Conservation (phyloP, 179 eudicot genomes). For the Beta corolliflora region DNA sequence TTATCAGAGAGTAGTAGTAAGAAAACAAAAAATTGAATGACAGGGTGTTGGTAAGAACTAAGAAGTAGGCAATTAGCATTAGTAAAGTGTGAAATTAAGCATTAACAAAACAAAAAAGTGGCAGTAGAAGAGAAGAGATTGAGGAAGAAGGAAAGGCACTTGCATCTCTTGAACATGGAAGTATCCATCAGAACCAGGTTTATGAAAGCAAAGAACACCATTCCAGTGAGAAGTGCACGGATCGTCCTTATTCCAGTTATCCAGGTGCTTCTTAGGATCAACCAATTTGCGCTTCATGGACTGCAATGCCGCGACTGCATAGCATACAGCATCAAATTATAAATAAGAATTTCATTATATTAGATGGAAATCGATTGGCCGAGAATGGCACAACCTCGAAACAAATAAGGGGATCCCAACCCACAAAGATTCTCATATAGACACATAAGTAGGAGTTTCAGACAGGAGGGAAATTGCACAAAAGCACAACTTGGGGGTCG, state of each 20-base stretch:
- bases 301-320: slow-evolving; percentile 53
- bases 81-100: background rate
- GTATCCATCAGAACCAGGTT: slow-evolving; percentile 40
- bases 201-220: slow-evolving; percentile 41
- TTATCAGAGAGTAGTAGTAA: background rate
- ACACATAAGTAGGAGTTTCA: too few relatives aligned
- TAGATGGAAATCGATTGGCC: too few relatives aligned
- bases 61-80: background rate
- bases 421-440: too few relatives aligned
- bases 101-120: background rate
- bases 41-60: too few relatives aligned
- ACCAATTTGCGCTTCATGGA: slow-evolving; percentile 41
- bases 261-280: slow-evolving; percentile 51
- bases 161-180: slow-evolving; percentile 38
- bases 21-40: background rate
- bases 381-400: too few relatives aligned
- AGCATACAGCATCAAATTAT: background rate
- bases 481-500: too few relatives aligned
- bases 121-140: slow-evolving; percentile 1
- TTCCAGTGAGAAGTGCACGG: slow-evolving; percentile 72
- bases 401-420: too few relatives aligned
- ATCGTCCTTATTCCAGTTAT: slow-evolving; percentile 59
- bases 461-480: too few relatives aligned
- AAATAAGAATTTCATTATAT: background rate
- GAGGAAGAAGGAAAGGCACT: slow-evolving; percentile 4